Conservation (phyloP, 768 basidiomycete species). For the Glaciozyma antarctica region DNA sequence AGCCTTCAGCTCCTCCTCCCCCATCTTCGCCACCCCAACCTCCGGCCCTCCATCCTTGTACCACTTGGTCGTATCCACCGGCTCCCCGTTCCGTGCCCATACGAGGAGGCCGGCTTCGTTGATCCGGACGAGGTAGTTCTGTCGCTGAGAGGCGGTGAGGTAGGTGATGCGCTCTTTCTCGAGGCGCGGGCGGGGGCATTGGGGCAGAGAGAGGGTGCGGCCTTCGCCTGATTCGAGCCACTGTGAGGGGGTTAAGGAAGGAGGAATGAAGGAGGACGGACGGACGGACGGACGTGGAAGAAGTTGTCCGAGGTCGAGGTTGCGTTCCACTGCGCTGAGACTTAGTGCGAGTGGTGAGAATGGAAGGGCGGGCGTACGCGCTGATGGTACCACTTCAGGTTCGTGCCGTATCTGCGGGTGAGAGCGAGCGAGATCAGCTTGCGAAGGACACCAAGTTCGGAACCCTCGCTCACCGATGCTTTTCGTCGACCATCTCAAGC, state of each 20-base stretch:
- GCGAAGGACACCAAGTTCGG: too few species aligned
- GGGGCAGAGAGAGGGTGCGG: conserved; percentile 38
- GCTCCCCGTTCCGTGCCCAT: conserved; percentile 29
- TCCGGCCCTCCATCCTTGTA: conserved; percentile 31
- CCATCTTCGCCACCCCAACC: conserved; percentile 38
- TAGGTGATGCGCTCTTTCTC: conserved; percentile 39
- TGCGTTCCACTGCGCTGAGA: conserved; percentile 38
- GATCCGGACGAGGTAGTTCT: conserved; percentile 40
- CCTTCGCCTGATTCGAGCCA: conserved; percentile 41
- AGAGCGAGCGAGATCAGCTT: too few species aligned
- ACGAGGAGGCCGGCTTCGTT: conserved; percentile 32
- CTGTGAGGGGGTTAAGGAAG: conserved; percentile 12
- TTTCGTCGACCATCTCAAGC: conserved; percentile 16
- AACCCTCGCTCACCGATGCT: conserved; percentile 12
- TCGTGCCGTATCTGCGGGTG: conserved; percentile 25
- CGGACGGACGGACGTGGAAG: conserved; percentile 31
- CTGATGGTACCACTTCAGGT: conserved; percentile 20
- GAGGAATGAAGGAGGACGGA: not conserved
- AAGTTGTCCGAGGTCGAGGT: conserved; percentile 40
- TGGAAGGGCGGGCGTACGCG: not conserved
- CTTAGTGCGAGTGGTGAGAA: not conserved
- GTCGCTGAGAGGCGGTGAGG: conserved; percentile 37
- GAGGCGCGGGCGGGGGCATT: conserved; percentile 38
- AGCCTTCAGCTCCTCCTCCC: conserved; percentile 25
- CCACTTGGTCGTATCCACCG: conserved; percentile 37